Conservation (phyloP, 495 filamentous ascomycete genomes). For the Trichoderma reesei region DNA sequence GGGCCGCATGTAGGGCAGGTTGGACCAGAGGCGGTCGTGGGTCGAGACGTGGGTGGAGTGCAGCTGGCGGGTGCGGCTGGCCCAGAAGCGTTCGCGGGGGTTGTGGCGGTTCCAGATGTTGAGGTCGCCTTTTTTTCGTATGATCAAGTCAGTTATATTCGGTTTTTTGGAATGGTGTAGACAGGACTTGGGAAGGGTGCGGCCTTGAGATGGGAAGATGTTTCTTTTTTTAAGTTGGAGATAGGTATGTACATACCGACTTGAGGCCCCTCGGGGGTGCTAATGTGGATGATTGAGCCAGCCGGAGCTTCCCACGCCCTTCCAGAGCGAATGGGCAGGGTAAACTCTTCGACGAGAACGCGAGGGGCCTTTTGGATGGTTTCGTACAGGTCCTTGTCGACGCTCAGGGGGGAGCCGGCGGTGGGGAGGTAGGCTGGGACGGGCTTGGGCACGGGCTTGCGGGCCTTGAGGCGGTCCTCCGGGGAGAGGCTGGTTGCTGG, state of each 20-base stretch:
- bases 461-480: slow-evolving; percentile 8
- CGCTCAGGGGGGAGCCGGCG: slow-evolving; percentile 30
- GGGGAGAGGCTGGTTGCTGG: background rate
- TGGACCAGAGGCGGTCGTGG: slow-evolving; percentile 66
- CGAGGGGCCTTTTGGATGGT: slow-evolving; percentile 28
- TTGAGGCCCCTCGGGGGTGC: slow-evolving; percentile 64
- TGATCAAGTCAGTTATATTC: no score
- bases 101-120: slow-evolving; percentile 73
- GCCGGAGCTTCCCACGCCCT: slow-evolving; percentile 53
- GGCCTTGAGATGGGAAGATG: no score
- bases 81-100: slow-evolving; percentile 73
- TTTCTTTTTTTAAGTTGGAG: no score
- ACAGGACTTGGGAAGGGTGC: no score
- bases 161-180: no score
- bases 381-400: slow-evolving; percentile 33
- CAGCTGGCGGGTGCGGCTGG: slow-evolving; percentile 64
- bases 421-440: slow-evolving; percentile 41
- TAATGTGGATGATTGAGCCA: slow-evolving; percentile 57
- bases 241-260: slow-evolving; percentile 34
- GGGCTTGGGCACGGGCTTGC: slow-evolving; percentile 26
- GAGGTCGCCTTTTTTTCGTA: slow-evolving; percentile 43
- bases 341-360: slow-evolving; percentile 29
- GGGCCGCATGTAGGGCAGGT: slow-evolving; percentile 65
- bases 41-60: slow-evolving; percentile 61
- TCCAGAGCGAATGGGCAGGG: slow-evolving; percentile 47